Percentiles rank a stretch among this genome's conserved stretches.
Conservation (phyloP, 1,284 basidiomycete species). For the Xerocomus cyaneibrunnescens region DNA sequence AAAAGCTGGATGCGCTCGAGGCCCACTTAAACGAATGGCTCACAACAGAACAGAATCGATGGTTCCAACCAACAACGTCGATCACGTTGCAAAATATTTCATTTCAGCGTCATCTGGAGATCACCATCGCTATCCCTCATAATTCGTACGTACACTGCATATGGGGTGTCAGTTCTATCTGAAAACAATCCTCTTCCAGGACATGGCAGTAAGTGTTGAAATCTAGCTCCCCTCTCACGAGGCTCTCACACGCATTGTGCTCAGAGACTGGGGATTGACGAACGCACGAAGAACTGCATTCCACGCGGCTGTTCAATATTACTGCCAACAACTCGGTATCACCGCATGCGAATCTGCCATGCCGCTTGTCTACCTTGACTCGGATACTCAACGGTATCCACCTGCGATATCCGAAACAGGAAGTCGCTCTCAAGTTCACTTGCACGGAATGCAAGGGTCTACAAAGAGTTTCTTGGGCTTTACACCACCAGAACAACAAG, state of each 20-base stretch:
- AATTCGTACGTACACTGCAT: conserved; percentile 50
- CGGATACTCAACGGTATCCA: conserved; percentile 35
- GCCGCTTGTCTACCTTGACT: conserved; percentile 53
- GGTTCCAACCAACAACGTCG: conserved; percentile 67
- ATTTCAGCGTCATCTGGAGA: conserved; percentile 60
- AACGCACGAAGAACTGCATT: conserved; percentile 67
- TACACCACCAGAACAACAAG: conserved; percentile 42
- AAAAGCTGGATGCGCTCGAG: conserved; percentile 67
- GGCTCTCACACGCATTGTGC: conserved; percentile 5
- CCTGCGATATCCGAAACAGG: conserved; percentile 13
- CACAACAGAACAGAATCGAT: conserved; percentile 70
- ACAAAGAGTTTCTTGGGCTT: conserved; percentile 46
- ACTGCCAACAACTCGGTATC: conserved; percentile 66
- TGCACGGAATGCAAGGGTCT: conserved; percentile 3
- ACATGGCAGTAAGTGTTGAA: conserved; percentile 44
- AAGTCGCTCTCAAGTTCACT: neutral
- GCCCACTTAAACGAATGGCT: conserved; percentile 69
- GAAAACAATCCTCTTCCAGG: conserved; percentile 26
- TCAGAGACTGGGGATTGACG: conserved; percentile 61
- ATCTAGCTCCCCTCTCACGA: neutral
- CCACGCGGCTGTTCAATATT: conserved; percentile 71
- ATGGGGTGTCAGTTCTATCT: conserved; percentile 5
- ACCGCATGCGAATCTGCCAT: conserved; percentile 55
- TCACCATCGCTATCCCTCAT: conserved; percentile 68
- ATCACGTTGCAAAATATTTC: conserved; percentile 60